A percentile compares a stretch with the other conserved stretches of the same genome.
Evolutionary conservation across 805 yeast genomes (phyloP).

Genomic region (Blastobotrys muscicola): DNA sequence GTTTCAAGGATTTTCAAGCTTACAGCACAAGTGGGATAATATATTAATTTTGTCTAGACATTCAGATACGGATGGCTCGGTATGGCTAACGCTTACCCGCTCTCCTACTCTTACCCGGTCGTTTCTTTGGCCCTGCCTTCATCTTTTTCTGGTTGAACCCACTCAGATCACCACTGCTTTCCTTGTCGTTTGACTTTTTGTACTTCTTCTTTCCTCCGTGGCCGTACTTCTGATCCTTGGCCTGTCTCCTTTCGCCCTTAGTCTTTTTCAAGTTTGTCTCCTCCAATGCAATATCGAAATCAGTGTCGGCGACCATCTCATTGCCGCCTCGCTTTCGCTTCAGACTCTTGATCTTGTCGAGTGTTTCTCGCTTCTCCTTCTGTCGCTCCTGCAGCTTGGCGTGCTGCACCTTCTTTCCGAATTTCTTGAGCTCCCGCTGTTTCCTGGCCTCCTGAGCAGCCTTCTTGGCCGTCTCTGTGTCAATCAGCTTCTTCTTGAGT

Average conservation of each 20-base stretch:
- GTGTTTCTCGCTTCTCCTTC: conserved; percentile 80
- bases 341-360: conserved; percentile 83
- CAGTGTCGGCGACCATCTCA: conserved; percentile 55
- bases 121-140: conserved; percentile 29
- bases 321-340: conserved; percentile 78
- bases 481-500: conserved; percentile 68
- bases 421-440: conserved; percentile 91
- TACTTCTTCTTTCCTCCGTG: conserved; percentile 70
- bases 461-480: conserved; percentile 62
- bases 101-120: conserved; percentile 20
- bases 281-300: conserved; percentile 85
- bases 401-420: conserved; percentile 93
- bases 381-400: conserved; percentile 90
- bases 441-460: conserved; percentile 89
- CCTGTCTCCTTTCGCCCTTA: conserved; percentile 49
- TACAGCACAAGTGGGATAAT: too few relatives aligned
- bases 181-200: conserved; percentile 62
- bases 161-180: conserved; percentile 58
- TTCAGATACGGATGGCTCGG: too few relatives aligned
- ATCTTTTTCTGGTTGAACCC: conserved; percentile 46
- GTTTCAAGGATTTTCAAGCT: too few relatives aligned
- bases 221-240: conserved; percentile 68
- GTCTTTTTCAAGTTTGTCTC: conserved; percentile 56
- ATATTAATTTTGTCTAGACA: too few relatives aligned
- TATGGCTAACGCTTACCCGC: too few relatives aligned